phyloP scores from a whole-genome alignment of 2,329 filamentous ascomycete genomes.

The Leptographium lundbergii region DNA sequence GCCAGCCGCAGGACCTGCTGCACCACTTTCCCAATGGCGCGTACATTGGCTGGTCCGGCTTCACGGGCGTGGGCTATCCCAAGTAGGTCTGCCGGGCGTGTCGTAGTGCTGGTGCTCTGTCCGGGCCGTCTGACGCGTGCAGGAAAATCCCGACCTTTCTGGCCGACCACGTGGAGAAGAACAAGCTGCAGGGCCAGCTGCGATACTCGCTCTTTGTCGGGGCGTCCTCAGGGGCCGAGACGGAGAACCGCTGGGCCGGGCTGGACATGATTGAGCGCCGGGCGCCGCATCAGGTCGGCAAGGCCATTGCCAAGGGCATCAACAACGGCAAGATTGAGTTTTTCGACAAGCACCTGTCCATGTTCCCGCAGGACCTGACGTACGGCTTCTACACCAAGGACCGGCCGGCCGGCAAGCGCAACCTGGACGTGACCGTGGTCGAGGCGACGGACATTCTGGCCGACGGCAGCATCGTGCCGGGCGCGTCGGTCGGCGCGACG shows the following conservation, averaged over 20 bases:
- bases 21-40: slow-evolving; percentile 70
- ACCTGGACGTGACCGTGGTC: slow-evolving; percentile 71
- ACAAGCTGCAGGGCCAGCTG: slow-evolving; percentile 69
- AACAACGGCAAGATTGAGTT: slow-evolving; percentile 82
- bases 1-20: slow-evolving; percentile 66
- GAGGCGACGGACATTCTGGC: slow-evolving; percentile 80
- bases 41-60: slow-evolving; percentile 87
- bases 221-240: slow-evolving; percentile 80
- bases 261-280: slow-evolving; percentile 84
- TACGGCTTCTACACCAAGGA: slow-evolving; percentile 82
- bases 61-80: slow-evolving; percentile 81
- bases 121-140: neutral
- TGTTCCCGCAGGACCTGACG: slow-evolving; percentile 80
- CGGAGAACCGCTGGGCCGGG: slow-evolving; percentile 81
- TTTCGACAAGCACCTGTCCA: slow-evolving; percentile 87
- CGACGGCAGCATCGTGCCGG: slow-evolving; percentile 78
- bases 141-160: slow-evolving; percentile 76
- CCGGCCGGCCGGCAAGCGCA: slow-evolving; percentile 56
- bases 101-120: neutral
- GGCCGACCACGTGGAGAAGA: slow-evolving; percentile 81
- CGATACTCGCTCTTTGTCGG: slow-evolving; percentile 83
- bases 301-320: slow-evolving; percentile 81
- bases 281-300: slow-evolving; percentile 79
- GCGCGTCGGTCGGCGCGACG: slow-evolving; percentile 72
- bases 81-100: slow-evolving; percentile 42